These are phyloP conservation scores for Cicer bijugum DNA, from an alignment of 306 rosid genomes.

Conservation along the genomic window DNA sequence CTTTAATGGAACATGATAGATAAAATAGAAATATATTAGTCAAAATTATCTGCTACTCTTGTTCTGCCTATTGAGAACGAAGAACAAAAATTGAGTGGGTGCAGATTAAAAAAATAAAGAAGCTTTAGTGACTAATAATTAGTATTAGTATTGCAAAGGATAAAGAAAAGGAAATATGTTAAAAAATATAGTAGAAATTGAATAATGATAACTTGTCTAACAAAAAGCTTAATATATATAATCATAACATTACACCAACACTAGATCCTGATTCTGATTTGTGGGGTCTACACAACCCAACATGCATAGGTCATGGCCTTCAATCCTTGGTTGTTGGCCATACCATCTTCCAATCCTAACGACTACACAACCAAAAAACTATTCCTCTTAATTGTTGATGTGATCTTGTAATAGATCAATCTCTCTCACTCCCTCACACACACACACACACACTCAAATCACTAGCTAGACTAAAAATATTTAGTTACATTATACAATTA, in stretches of 20 bases:
- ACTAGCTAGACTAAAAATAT: conserved; percentile 45
- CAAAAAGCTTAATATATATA: conserved; percentile 55
- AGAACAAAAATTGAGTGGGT: conserved; percentile 52
- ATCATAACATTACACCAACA: conserved; percentile 70
- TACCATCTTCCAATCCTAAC: conserved; percentile 65
- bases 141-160: conserved; percentile 37
- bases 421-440: conserved; percentile 32
- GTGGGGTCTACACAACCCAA: conserved; percentile 80
- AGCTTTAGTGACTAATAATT: conserved; percentile 45
- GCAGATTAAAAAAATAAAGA: conserved; percentile 44
- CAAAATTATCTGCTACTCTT: conserved; percentile 44
- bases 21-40: conserved; percentile 21
- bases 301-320: conserved; percentile 58
- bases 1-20: conserved; percentile 43
- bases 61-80: conserved; percentile 40
- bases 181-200: conserved; percentile 43
- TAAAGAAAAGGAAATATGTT: conserved; percentile 36
- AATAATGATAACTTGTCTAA: conserved; percentile 47
- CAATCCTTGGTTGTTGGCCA: conserved; percentile 64
- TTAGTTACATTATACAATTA: conserved; percentile 55
- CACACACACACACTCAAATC: conserved; percentile 25
- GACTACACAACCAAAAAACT: conserved; percentile 67
- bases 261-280: conserved; percentile 84
- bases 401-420: conserved; percentile 47
- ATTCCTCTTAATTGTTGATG: conserved; percentile 51